Conservation (phyloP, 1,139 yeast genomes). For the Zhuliangozyma blackwelliae region DNA sequence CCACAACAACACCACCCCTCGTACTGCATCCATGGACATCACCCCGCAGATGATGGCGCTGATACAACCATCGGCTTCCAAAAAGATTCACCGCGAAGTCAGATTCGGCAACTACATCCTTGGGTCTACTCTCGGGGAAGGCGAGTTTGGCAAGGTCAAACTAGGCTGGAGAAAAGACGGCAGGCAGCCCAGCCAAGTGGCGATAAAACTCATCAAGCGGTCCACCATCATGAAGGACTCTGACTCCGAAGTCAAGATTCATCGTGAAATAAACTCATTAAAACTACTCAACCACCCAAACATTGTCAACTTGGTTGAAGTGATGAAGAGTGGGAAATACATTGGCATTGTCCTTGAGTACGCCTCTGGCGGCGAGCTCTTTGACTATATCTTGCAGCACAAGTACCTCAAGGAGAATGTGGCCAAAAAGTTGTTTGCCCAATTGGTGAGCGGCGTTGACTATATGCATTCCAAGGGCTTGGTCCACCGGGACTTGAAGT, state of each 20-base stretch:
- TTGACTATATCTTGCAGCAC: conserved; percentile 85
- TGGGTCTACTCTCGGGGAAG: conserved; percentile 96
- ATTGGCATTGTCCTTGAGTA: conserved; percentile 95
- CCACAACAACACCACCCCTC: background rate
- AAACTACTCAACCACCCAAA: conserved; percentile 88
- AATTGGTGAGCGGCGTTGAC: conserved; percentile 87
- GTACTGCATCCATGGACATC: too few relatives aligned
- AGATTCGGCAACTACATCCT: conserved; percentile 84
- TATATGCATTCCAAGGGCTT: conserved; percentile 83
- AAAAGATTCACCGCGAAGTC: conserved; percentile 48
- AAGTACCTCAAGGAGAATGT: conserved; percentile 79
- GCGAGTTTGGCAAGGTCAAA: conserved; percentile 96
- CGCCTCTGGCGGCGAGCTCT: conserved; percentile 96
- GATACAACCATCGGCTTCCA: conserved; percentile 2
- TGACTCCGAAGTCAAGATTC: conserved; percentile 82
- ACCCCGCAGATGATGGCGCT: too few relatives aligned
- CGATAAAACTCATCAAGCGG: conserved; percentile 85
- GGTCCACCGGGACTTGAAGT: conserved; percentile 75
- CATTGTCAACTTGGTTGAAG: conserved; percentile 87
- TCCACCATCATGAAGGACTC: conserved; percentile 81
- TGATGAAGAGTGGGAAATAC: conserved; percentile 87
- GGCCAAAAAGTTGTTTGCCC: conserved; percentile 88
- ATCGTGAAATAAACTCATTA: conserved; percentile 87
- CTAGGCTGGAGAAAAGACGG: conserved; percentile 94
- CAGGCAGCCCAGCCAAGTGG: conserved; percentile 76